Evolutionary conservation across 202 grass and related monocot species (phyloP).

Genomic region (Schoenoplectus tabernaemontani): DNA sequence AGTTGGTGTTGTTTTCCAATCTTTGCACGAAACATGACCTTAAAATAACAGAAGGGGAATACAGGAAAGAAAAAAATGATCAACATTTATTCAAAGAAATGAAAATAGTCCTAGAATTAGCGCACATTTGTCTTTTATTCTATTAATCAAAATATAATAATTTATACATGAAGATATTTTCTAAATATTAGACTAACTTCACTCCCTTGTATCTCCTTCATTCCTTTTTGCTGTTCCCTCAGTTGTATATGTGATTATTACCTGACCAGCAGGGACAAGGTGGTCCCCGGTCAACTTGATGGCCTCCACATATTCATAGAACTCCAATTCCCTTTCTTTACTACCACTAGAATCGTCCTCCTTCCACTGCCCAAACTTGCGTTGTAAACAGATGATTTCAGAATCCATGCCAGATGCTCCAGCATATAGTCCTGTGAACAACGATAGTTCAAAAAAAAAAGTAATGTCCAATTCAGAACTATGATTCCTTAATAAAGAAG

Average conservation of each 20-base stretch:
- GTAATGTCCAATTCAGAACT: conserved; percentile 3
- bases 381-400: conserved; percentile 70
- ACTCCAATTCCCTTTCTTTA: conserved; percentile 45
- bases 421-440: conserved; percentile 69
- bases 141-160: background rate
- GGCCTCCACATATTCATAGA: conserved; percentile 94
- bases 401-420: conserved; percentile 65
- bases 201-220: background rate
- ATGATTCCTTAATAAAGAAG: background rate
- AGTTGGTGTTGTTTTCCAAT: conserved; percentile 74
- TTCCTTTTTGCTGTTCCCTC: background rate
- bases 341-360: conserved; percentile 40
- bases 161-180: background rate
- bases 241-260: background rate
- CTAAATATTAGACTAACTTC: background rate
- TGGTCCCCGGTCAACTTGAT: conserved; percentile 72
- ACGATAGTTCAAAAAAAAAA: conserved; percentile 7
- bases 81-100: conserved; percentile 1
- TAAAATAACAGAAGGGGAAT: background rate
- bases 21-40: conserved; percentile 88
- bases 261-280: conserved; percentile 49
- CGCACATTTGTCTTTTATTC: background rate
- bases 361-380: conserved; percentile 84
- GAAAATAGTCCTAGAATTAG: background rate
- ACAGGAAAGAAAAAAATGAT: background rate